phyloP scores from a whole-genome alignment of 202 grass and related monocot genomes.

The Saccharum hybrid region DNA sequence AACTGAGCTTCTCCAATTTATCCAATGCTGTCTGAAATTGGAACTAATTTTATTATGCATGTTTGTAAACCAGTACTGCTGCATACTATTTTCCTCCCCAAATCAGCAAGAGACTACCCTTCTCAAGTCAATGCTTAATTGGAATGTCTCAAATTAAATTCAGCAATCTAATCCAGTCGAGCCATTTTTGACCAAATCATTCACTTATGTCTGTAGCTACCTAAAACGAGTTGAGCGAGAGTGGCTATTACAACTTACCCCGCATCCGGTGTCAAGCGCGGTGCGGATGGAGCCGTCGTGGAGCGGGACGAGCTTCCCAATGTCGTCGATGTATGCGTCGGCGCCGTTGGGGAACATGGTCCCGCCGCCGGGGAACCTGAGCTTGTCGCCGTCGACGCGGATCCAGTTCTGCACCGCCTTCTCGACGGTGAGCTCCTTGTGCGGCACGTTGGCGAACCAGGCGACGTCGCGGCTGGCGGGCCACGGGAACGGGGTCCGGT shows the following conservation, averaged over 20 bases:
- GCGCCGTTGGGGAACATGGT: constrained; percentile 97
- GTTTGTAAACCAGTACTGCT: neutral
- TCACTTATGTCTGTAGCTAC: neutral
- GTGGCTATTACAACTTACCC: constrained; percentile 47
- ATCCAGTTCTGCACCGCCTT: too few relatives aligned
- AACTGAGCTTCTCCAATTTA: neutral
- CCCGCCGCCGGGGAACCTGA: constrained; percentile 47
- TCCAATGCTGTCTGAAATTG: neutral
- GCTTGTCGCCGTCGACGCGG: too few relatives aligned
- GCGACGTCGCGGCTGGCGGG: too few relatives aligned
- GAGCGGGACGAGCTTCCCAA: constrained; percentile 69
- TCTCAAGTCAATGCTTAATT: neutral
- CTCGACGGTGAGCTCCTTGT: too few relatives aligned
- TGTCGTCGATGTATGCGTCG: constrained; percentile 88
- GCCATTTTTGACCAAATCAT: neutral
- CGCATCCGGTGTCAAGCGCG: constrained; percentile 88
- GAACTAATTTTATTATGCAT: neutral
- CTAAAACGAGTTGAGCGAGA: neutral
- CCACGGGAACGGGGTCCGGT: too few relatives aligned
- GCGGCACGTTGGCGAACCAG: too few relatives aligned
- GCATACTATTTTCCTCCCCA: neutral
- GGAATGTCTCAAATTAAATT: neutral
- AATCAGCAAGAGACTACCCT: neutral
- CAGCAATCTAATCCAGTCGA: neutral
- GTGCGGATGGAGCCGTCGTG: constrained; percentile 79